phyloP scores from a whole-genome alignment of 192 early-diverging fungal genomes.

The Coemansia sp. region DNA sequence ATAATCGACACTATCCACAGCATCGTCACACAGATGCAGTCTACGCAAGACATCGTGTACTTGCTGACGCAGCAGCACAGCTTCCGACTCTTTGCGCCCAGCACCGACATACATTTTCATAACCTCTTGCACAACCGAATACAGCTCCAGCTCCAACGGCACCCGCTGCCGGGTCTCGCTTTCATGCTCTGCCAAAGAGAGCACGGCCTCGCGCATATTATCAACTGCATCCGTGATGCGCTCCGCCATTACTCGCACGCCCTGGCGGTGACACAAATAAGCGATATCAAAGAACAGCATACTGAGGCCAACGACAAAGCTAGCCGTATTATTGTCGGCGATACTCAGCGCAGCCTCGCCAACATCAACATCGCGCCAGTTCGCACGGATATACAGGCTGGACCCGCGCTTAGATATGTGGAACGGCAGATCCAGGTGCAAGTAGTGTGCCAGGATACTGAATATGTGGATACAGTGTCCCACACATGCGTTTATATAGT shows the following conservation, averaged over 20 bases:
- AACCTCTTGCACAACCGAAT: slow-evolving; percentile 33
- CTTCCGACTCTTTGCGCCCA: slow-evolving; percentile 11
- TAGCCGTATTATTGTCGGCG: slow-evolving; percentile 20
- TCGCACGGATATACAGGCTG: slow-evolving; percentile 40
- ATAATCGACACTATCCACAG: slow-evolving; percentile 38
- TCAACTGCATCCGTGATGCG: slow-evolving; percentile 34
- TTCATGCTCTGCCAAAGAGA: slow-evolving; percentile 21
- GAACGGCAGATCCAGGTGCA: slow-evolving; percentile 45
- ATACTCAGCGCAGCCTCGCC: slow-evolving; percentile 40
- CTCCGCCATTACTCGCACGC: slow-evolving; percentile 36
- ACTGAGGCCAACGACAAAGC: slow-evolving; percentile 44
- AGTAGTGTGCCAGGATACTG: slow-evolving; percentile 48
- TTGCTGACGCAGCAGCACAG: slow-evolving; percentile 21
- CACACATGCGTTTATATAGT: slow-evolving; percentile 55
- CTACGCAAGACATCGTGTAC: slow-evolving; percentile 38
- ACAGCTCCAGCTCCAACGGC: slow-evolving; percentile 40
- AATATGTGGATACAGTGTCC: slow-evolving; percentile 46
- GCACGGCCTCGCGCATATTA: slow-evolving; percentile 40
- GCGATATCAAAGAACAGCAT: slow-evolving; percentile 51
- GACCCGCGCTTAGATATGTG: slow-evolving; percentile 37
- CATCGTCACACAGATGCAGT: slow-evolving; percentile 52
- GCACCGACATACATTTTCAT: slow-evolving; percentile 32
- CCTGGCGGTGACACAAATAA: slow-evolving; percentile 40
- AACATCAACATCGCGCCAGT: slow-evolving; percentile 37
- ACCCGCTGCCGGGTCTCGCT: slow-evolving; percentile 15